Conservation (phyloP, 352 stramenopile genomes). For the Nothophytophthora sp. region DNA sequence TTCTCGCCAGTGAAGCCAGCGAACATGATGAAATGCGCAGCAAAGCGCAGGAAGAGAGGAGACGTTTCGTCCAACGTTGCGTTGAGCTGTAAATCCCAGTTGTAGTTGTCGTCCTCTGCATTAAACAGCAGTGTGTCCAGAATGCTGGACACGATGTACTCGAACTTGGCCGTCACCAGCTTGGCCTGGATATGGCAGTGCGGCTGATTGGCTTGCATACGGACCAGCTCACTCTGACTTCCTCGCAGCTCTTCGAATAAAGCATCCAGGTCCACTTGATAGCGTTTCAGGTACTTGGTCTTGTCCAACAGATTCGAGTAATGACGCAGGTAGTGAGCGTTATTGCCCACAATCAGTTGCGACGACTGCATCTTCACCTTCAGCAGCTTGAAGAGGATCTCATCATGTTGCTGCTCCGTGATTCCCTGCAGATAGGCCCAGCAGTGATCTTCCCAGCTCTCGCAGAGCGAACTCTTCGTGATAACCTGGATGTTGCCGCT, state of each 20-base stretch:
- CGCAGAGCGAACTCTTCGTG: conserved; percentile 64
- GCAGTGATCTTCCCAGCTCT: conserved; percentile 86
- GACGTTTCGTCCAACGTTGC: conserved; percentile 44
- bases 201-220: conserved; percentile 67
- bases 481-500: conserved; percentile 74
- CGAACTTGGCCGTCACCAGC: conserved; percentile 73
- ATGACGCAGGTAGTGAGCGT: conserved; percentile 56
- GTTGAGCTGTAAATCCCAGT: conserved; percentile 69
- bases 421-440: conserved; percentile 80
- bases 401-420: conserved; percentile 69
- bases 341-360: conserved; percentile 71
- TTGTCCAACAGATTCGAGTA: conserved; percentile 63
- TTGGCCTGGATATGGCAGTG: conserved; percentile 81
- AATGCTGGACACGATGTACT: conserved; percentile 76
- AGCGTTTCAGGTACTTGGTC: conserved; percentile 76
- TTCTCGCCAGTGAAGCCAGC: conserved; percentile 63
- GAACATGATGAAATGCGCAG: conserved; percentile 81
- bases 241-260: conserved; percentile 80
- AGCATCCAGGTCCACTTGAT: conserved; percentile 60
- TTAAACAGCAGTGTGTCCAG: conserved; percentile 57
- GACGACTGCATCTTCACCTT: conserved; percentile 80
- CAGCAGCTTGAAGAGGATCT: conserved; percentile 64
- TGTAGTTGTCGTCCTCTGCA: conserved; percentile 44
- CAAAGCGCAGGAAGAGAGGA: conserved; percentile 72
- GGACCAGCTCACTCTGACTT: conserved; percentile 63